Evolutionary conservation across 768 basidiomycete genomes (phyloP), one percentile per base, ranked within the genome.

Genomic region (Tephrocybe sp.): DNA sequence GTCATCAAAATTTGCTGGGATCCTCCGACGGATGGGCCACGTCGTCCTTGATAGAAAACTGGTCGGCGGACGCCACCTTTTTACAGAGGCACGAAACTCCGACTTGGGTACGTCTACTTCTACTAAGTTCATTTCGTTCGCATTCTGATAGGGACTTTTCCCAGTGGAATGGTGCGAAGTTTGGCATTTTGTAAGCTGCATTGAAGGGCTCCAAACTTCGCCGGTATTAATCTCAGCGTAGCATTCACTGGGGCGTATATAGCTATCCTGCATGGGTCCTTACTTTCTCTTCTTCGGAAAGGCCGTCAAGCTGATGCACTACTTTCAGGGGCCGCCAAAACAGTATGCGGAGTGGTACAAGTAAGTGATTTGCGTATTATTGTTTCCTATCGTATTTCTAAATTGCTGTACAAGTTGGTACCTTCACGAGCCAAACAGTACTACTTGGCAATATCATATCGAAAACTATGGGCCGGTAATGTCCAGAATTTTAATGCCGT

Each of bases 161-260:
- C 2, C 19, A 79, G 78, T 83, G 73, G 72, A 73, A 66, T 50
- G 65, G 71, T 32, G 78, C 74, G 10, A 83, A 82, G 60, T 81
- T 70, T 56, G 81, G 80, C 9, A 80, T 81, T 14, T 81, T 80
- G 79, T 80, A 54, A 60, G 76, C n/a, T n/a, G n/a, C n/a, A n/a
- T n/a, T 7, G n/a, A 54, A 42, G 16, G 1, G 8, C 8, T 45
- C 49, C 63, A n/a, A 45, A n/a, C n/a, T n/a, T n/a, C n/a, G 7
- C 10, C 39, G n/a, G 4, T 41, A n/a, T n/a, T n/a, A n/a, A n/a
- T n/a, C n/a, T n/a, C n/a, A n/a, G 55, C 45, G 4, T 51, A 78
- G 75, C 59, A 67, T 81, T 39, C 77, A 79, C 54, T 79, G 77
- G 76, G 76, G 76, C 9, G 64, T 73, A 5, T 79, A 72, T 49